Percentiles rank a stretch among this genome's conserved stretches.
Conservation (phyloP, 805 yeast genomes). For the Monosporozyma aquatica region DNA sequence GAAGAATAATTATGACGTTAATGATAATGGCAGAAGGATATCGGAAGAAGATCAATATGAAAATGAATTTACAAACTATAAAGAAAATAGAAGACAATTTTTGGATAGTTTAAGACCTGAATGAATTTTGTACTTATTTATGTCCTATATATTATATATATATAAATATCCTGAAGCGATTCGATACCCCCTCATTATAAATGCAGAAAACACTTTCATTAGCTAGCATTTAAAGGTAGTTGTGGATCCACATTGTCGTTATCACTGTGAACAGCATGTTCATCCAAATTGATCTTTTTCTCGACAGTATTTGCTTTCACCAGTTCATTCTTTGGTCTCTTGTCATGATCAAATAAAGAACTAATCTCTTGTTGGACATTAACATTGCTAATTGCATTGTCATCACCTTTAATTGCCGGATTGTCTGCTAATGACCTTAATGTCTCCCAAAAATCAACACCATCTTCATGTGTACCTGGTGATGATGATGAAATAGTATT, state of each 20-base stretch:
- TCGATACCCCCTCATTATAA: not conserved
- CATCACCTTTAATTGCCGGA: constrained; percentile 9
- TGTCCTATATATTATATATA: no score
- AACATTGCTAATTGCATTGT: not conserved
- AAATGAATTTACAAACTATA: constrained; percentile 39
- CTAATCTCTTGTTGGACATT: not conserved
- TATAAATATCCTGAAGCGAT: not conserved
- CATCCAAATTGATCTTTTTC: not conserved
- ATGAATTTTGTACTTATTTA: no score
- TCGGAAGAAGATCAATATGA: constrained; percentile 39
- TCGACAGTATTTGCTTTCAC: not conserved
- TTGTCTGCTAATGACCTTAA: constrained; percentile 44
- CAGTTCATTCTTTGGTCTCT: not conserved
- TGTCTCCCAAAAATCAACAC: constrained; percentile 62
- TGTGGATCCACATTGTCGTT: constrained; percentile 5
- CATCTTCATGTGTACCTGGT: constrained; percentile 40
- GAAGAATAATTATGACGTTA: constrained; percentile 7
- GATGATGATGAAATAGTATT: not conserved
- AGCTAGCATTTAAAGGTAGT: constrained; percentile 7
- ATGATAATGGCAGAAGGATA: constrained; percentile 12
- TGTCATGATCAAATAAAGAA: not conserved
- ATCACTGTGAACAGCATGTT: not conserved
- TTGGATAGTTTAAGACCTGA: constrained; percentile 35
- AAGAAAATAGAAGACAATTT: constrained; percentile 35
- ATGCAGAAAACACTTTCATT: not conserved